Conservation (phyloP, 1,284 basidiomycete genomes). For the Puccinia sorghi region DNA sequence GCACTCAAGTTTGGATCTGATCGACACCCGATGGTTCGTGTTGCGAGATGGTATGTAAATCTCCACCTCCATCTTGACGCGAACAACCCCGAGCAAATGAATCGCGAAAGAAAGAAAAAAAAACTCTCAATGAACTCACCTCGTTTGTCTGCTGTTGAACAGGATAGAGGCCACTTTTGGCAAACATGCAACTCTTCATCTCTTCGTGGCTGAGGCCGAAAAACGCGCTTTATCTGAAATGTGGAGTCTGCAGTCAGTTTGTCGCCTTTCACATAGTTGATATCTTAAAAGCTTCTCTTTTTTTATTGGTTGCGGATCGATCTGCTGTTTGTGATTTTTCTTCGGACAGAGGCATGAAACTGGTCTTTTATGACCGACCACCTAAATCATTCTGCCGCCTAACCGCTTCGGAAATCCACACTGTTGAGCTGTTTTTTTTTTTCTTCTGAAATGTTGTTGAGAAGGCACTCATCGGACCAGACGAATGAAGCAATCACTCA, state of each 20-base stretch:
- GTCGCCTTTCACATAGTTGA: conserved; percentile 3
- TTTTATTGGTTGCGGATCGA: background rate
- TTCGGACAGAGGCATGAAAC: conserved; percentile 30
- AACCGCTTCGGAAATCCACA: conserved; percentile 70
- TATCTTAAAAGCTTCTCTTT: conserved; percentile 49
- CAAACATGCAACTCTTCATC: conserved; percentile 75
- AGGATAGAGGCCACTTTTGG: conserved; percentile 84
- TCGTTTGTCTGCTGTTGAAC: background rate
- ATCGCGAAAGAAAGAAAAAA: background rate
- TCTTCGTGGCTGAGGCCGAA: conserved; percentile 93
- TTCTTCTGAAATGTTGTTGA: conserved; percentile 57
- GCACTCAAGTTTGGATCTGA: conserved; percentile 71
- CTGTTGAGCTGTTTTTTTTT: conserved; percentile 64
- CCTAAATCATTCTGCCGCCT: conserved; percentile 75
- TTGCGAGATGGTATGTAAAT: conserved; percentile 69
- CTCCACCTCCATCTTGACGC: background rate
- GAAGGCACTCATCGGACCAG: conserved; percentile 53
- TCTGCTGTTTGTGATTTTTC: conserved; percentile 57
- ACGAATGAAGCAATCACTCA: background rate
- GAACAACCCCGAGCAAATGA: background rate
- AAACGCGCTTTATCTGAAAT: conserved; percentile 68
- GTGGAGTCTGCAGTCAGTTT: conserved; percentile 74
- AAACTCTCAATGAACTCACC: background rate
- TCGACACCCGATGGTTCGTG: conserved; percentile 68
- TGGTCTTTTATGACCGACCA: conserved; percentile 81